Evolutionary conservation across 306 rosid genomes (phyloP).

Genomic region (Aeschynomene evenia): DNA sequence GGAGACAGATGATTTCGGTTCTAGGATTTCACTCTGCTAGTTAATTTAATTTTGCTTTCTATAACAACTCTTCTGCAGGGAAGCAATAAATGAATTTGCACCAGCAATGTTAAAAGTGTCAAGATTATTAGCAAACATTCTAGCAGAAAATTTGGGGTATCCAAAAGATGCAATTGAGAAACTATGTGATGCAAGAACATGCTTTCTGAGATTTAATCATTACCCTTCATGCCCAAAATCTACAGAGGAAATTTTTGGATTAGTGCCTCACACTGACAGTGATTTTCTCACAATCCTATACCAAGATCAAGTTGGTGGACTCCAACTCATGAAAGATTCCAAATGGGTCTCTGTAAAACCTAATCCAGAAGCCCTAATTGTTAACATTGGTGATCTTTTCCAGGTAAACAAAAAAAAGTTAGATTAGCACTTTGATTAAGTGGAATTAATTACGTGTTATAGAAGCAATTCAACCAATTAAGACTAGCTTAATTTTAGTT

Average conservation of each 20-base stretch:
- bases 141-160: constrained; percentile 62
- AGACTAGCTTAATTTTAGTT: too few species aligned
- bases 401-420: constrained; percentile 63
- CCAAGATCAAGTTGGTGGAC: constrained; percentile 92
- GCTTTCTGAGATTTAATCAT: constrained; percentile 83
- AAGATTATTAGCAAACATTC: constrained; percentile 62
- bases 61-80: constrained; percentile 51
- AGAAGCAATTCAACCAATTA: not conserved
- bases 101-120: constrained; percentile 71
- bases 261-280: constrained; percentile 93
- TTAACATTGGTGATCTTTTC: constrained; percentile 90
- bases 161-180: constrained; percentile 47
- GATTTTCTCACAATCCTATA: constrained; percentile 82
- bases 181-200: constrained; percentile 67
- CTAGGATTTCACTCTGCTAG: constrained; percentile 26
- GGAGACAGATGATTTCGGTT: too few species aligned
- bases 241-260: constrained; percentile 55
- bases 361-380: constrained; percentile 74
- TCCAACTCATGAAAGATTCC: constrained; percentile 87
- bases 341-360: constrained; percentile 91
- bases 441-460: not conserved
- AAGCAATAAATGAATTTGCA: constrained; percentile 70
- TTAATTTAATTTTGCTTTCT: constrained; percentile 29
- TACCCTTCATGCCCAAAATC: constrained; percentile 71
- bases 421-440: not conserved